Evolutionary conservation across 2,329 filamentous ascomycete genomes (phyloP), one percentile per base, ranked within the genome.

Genomic region (Volutella citrinella): DNA sequence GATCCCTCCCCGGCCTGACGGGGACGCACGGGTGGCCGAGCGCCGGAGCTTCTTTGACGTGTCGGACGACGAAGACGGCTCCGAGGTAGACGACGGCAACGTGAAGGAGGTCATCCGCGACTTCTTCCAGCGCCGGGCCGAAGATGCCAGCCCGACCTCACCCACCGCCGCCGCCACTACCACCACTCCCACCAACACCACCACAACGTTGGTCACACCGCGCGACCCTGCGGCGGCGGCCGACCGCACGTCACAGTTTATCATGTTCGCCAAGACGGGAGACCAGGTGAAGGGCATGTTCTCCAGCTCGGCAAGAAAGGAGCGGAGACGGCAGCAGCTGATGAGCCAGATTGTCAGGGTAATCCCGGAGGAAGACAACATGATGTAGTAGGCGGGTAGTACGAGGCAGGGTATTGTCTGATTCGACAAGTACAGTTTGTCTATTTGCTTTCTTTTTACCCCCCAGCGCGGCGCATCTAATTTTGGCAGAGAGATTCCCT

Each of bases 331-430:
- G 15, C 55, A 58, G 20, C 54, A 57, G 16, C 41, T 69, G 28
- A 59, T 59, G 45, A 57, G 54, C 24, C 58, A 56, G 15, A 66
- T 67, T 12, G 20, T 22, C 32, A 55, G 53, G 32, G 51, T 62
- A 34, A 43, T 66, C 19, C 51, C 51, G n/a, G 55, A 57, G 30
- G 37, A 45, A 30, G 40, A 46, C 15, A 27, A 25, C 24, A 14
- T 38, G 40, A 43, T 13, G 22, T 20, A 28, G n/a, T n/a, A n/a
- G n/a, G n/a, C n/a, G n/a, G n/a, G n/a, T n/a, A n/a, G n/a, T n/a
- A n/a, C n/a, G n/a, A n/a, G n/a, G n/a, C n/a, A n/a, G n/a, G n/a
- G n/a, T n/a, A n/a, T n/a, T n/a, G n/a, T n/a, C n/a, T n/a, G n/a
- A n/a, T n/a, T n/a, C n/a, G n/a, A n/a, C n/a, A n/a, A n/a, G n/a